Evolutionary conservation across 495 filamentous ascomycete species (phyloP).

Genomic region (Podospora pseudocomata): DNA sequence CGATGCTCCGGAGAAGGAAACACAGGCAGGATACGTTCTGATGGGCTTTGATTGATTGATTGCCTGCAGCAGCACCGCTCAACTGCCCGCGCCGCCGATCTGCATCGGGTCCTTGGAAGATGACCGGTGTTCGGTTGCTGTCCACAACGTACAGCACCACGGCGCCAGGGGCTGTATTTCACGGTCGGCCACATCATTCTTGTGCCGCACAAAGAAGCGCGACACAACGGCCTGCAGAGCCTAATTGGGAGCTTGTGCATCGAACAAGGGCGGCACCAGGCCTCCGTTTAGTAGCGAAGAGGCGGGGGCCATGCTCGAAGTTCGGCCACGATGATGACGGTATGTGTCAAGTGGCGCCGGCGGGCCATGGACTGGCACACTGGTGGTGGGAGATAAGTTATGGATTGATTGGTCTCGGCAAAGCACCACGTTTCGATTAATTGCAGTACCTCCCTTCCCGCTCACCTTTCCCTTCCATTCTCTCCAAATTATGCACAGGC

Average conservation of each 20-base stretch:
- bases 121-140: background rate
- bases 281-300: no score
- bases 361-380: background rate
- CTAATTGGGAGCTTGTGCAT: slow-evolving; percentile 6
- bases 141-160: background rate
- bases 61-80: slow-evolving; percentile 9
- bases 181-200: slow-evolving; percentile 1
- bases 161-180: background rate
- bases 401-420: slow-evolving; percentile 9
- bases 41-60: slow-evolving; percentile 2
- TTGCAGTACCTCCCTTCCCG: slow-evolving; percentile 7
- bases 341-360: slow-evolving; percentile 20
- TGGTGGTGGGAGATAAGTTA: background rate
- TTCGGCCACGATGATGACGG: slow-evolving; percentile 18
- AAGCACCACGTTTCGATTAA: slow-evolving; percentile 6
- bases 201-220: slow-evolving; percentile 5
- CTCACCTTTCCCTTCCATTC: slow-evolving; percentile 5
- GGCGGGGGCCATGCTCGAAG: background rate
- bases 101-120: slow-evolving; percentile 1
- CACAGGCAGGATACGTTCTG: background rate
- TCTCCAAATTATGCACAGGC: background rate
- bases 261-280: background rate
- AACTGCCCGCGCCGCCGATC: slow-evolving; percentile 7
- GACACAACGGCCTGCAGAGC: slow-evolving; percentile 10
- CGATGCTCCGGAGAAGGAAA: background rate